Conservation (phyloP, 2,329 filamentous ascomycete genomes). For the Chaetomiaceae sp. region DNA sequence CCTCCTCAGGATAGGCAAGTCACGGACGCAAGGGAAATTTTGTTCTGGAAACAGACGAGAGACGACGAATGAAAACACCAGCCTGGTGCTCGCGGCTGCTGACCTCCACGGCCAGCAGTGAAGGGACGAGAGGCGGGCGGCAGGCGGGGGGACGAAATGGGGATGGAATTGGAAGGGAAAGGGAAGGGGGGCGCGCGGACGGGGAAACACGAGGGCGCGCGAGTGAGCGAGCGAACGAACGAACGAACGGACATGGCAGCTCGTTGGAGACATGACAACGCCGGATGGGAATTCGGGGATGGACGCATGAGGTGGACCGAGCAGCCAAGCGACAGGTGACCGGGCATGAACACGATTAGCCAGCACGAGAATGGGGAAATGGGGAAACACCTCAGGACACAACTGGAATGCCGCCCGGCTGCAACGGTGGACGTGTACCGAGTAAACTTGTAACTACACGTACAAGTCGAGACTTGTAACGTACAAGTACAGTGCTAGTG, state of each 20-base stretch:
- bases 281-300: not conserved
- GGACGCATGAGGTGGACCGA: not conserved
- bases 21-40: slow-evolving; percentile 32
- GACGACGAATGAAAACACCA: slow-evolving; percentile 27
- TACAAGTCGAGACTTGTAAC: too few species aligned
- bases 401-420: too few species aligned
- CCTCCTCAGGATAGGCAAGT: slow-evolving; percentile 28
- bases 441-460: too few species aligned
- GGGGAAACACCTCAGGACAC: not conserved
- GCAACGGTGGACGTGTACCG: too few species aligned
- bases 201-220: not conserved
- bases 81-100: not conserved
- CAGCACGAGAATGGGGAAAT: too few species aligned
- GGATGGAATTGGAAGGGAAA: too few species aligned
- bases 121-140: too few species aligned
- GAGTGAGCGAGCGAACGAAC: not conserved
- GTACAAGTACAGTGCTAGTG: too few species aligned
- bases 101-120: not conserved
- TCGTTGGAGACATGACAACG: slow-evolving; percentile 1
- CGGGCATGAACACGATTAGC: too few species aligned
- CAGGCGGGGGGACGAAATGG: too few species aligned
- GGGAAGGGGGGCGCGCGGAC: not conserved
- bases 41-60: slow-evolving; percentile 22
- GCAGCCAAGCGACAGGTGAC: too few species aligned
- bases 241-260: not conserved